Evolutionary conservation across 495 filamentous ascomycete species (phyloP).

Genomic region (Aspergillus biplanus): DNA sequence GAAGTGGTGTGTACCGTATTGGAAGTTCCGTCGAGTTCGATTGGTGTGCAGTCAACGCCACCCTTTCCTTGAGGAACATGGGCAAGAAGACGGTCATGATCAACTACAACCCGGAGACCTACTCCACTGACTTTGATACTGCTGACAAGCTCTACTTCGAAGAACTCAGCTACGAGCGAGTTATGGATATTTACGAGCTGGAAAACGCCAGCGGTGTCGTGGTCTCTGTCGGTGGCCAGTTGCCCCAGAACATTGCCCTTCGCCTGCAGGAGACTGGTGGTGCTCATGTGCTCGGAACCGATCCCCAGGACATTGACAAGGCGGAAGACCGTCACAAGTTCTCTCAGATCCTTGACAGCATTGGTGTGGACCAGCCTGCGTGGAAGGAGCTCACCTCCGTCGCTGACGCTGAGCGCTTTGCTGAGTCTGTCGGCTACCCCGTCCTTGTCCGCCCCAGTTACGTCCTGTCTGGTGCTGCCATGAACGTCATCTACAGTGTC

Average conservation of each 20-base stretch:
- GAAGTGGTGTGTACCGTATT: constrained; percentile 94
- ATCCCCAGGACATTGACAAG: constrained; percentile 93
- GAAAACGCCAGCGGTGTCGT: constrained; percentile 87
- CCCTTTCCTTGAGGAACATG: constrained; percentile 80
- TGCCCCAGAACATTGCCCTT: constrained; percentile 96
- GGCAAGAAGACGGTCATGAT: constrained; percentile 99
- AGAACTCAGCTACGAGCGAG: constrained; percentile 94
- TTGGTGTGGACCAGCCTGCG: constrained; percentile 94
- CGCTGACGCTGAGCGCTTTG: constrained; percentile 83
- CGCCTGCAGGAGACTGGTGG: constrained; percentile 89
- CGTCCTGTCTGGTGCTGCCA: constrained; percentile 93
- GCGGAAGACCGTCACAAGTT: constrained; percentile 98
- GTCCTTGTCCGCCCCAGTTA: constrained; percentile 94
- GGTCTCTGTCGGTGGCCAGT: constrained; percentile 92
- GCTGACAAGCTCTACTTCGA: constrained; percentile 98
- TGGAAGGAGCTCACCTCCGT: constrained; percentile 97
- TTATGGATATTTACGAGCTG: constrained; percentile 98
- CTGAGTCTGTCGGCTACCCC: constrained; percentile 82
- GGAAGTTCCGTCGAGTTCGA: constrained; percentile 98
- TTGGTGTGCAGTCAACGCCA: constrained; percentile 97
- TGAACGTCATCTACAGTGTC: constrained; percentile 93
- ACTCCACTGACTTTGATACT: constrained; percentile 86
- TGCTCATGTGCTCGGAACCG: constrained; percentile 87
- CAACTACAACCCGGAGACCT: constrained; percentile 93
- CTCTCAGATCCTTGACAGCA: constrained; percentile 93